phyloP scores from a whole-genome alignment of 352 stramenopile species.

The Phytophthora citrophthora region DNA sequence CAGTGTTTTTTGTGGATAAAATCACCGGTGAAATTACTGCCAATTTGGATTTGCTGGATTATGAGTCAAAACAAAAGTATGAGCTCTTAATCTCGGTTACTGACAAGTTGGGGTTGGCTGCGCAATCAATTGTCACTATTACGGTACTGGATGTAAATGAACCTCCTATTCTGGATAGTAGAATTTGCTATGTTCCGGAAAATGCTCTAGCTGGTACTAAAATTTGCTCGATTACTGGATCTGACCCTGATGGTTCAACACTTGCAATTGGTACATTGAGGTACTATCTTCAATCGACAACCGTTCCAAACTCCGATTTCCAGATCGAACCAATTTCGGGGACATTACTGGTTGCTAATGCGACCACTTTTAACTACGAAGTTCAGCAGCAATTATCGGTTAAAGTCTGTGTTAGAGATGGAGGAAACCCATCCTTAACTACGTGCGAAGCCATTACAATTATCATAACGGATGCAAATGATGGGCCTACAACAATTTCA shows the following conservation, averaged over 20 bases:
- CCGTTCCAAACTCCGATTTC: not conserved
- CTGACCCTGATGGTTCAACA: slow-evolving; percentile 19
- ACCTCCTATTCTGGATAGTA: slow-evolving; percentile 15
- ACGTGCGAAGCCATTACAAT: slow-evolving; percentile 17
- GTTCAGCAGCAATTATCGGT: not conserved
- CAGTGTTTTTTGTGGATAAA: slow-evolving; percentile 35
- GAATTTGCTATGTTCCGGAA: slow-evolving; percentile 22
- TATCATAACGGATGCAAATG: slow-evolving; percentile 22
- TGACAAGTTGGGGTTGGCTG: slow-evolving; percentile 9
- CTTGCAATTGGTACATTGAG: slow-evolving; percentile 10
- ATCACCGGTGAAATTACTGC: slow-evolving; percentile 16
- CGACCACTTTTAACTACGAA: slow-evolving; percentile 28
- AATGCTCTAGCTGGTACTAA: slow-evolving; percentile 8
- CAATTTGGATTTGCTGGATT: slow-evolving; percentile 31
- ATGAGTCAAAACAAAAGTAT: slow-evolving; percentile 17
- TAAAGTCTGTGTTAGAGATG: slow-evolving; percentile 21
- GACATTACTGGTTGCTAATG: slow-evolving; percentile 20
- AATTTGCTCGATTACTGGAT: slow-evolving; percentile 23
- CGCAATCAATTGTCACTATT: slow-evolving; percentile 18
- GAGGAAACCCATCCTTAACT: slow-evolving; percentile 17
- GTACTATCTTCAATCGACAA: slow-evolving; percentile 5
- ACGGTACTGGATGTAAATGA: slow-evolving; percentile 29
- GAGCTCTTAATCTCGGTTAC: slow-evolving; percentile 26
- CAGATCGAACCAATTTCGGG: slow-evolving; percentile 25
- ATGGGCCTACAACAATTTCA: slow-evolving; percentile 21